Evolutionary conservation across 345 rosid genomes (phyloP).

Genomic region (Tarenaya hassleriana): DNA sequence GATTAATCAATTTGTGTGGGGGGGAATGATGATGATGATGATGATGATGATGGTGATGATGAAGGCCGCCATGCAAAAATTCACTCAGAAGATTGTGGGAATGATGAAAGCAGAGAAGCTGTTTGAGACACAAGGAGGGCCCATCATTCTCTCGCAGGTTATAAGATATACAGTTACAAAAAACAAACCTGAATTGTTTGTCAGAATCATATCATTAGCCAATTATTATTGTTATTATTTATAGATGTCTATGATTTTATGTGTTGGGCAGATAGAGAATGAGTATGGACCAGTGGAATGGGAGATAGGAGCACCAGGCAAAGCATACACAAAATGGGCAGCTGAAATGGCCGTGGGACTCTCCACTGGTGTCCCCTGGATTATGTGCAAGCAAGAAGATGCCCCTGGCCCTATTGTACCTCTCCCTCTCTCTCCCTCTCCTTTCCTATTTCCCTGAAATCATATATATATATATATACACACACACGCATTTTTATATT

Average conservation of each 20-base stretch:
- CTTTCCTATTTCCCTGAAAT: background rate
- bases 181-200: too few relatives aligned
- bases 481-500: background rate
- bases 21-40: conserved; percentile 30
- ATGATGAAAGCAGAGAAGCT: conserved; percentile 68
- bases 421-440: conserved; percentile 15
- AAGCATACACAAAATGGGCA: conserved; percentile 50
- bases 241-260: too few relatives aligned
- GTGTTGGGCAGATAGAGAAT: conserved; percentile 48
- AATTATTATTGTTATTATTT: too few relatives aligned
- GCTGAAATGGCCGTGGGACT: conserved; percentile 57
- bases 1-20: background rate
- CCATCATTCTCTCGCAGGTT: conserved; percentile 85
- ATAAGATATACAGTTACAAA: too few relatives aligned
- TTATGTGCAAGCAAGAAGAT: conserved; percentile 63
- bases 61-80: conserved; percentile 72
- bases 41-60: conserved; percentile 34
- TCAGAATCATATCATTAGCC: too few relatives aligned
- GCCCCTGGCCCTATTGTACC: conserved; percentile 67
- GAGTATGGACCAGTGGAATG: conserved; percentile 55
- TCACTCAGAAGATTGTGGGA: conserved; percentile 66
- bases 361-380: conserved; percentile 67
- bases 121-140: conserved; percentile 79
- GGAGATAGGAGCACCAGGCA: conserved; percentile 43
- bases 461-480: background rate